These are phyloP conservation scores for Uncinocarpus reesii DNA, from an alignment of 2,329 filamentous ascomycete genomes.

Conservation along the genomic window DNA sequence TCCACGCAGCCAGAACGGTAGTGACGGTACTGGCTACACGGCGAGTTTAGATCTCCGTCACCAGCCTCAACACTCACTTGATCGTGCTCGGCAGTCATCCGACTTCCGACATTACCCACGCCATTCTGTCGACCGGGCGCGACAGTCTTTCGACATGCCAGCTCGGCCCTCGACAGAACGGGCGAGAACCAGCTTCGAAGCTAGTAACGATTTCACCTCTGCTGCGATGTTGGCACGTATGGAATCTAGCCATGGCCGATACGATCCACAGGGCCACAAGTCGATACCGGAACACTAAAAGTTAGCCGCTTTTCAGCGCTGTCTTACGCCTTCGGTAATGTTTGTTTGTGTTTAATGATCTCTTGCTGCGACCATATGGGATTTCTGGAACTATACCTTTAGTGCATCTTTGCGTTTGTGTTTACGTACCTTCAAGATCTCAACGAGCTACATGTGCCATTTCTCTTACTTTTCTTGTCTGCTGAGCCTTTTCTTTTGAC, in stretches of 20 bases:
- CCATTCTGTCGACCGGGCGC: conserved; percentile 55
- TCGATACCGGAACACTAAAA: conserved; percentile 14
- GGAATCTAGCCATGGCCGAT: conserved; percentile 49
- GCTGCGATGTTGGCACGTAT: conserved; percentile 67
- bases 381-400: conserved; percentile 13
- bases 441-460: conserved; percentile 8
- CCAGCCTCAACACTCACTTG: conserved; percentile 49
- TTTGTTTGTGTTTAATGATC: conserved; percentile 6
- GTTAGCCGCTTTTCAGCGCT: neutral
- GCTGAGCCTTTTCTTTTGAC: neutral
- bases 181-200: conserved; percentile 72
- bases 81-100: conserved; percentile 48
- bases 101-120: conserved; percentile 46
- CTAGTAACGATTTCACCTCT: conserved; percentile 81
- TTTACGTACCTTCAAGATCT: conserved; percentile 9
- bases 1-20: conserved; percentile 75
- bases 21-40: conserved; percentile 87
- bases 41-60: conserved; percentile 37
- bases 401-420: conserved; percentile 13
- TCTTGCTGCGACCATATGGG: neutral
- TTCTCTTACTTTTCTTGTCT: conserved; percentile 6
- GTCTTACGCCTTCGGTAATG: neutral
- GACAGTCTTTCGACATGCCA: conserved; percentile 83
- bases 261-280: conserved; percentile 7
- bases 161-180: conserved; percentile 80